Conservation (phyloP, 148 eudicot species). For the Cornus suecica region DNA sequence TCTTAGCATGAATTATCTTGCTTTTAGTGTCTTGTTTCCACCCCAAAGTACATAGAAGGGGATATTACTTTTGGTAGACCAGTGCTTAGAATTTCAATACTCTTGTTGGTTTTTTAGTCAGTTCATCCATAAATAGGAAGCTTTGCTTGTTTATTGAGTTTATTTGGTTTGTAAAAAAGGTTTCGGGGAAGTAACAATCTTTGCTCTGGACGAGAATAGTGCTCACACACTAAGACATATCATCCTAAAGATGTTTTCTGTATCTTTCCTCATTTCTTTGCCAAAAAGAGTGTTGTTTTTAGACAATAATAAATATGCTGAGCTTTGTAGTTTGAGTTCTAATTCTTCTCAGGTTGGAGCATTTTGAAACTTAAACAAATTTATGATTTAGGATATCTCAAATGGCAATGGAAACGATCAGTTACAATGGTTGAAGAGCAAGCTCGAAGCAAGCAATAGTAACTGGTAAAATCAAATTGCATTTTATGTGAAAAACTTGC, state of each 20-base stretch:
- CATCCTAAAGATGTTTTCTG: neutral
- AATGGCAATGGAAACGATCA: slow-evolving; percentile 24
- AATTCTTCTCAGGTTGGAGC: neutral
- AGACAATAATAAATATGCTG: neutral
- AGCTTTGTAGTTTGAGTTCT: neutral
- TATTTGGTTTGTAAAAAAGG: neutral
- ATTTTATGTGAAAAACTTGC: neutral
- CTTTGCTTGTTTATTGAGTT: neutral
- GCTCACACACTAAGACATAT: neutral
- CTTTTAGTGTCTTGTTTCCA: neutral
- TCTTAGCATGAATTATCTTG: neutral
- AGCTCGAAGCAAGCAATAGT: slow-evolving; percentile 32
- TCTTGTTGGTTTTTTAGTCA: neutral
- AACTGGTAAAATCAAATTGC: slow-evolving; percentile 34
- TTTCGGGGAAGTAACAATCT: neutral
- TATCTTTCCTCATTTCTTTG: neutral
- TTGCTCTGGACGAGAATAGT: neutral
- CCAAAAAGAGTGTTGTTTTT: neutral
- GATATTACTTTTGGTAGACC: neutral
- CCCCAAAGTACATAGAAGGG: neutral
- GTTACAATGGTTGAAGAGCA: slow-evolving; percentile 24
- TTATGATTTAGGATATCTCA: slow-evolving; percentile 32
- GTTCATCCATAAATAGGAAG: neutral
- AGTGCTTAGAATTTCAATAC: neutral
- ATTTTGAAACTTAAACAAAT: neutral